phyloP scores from a whole-genome alignment of 108 stramenopile genomes.

The Bacterosira constricta region DNA sequence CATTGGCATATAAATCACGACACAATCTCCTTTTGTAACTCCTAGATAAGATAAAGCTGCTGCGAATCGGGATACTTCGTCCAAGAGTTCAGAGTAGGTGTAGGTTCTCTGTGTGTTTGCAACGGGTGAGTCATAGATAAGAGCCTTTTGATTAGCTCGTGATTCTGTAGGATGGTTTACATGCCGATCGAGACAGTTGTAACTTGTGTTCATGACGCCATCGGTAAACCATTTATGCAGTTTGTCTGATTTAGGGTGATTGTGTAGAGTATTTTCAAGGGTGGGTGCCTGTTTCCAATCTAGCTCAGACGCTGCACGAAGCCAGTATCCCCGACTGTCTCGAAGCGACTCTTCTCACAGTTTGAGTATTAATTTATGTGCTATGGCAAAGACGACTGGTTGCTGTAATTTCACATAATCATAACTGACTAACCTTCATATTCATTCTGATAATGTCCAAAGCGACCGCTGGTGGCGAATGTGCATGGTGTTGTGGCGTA shows the following conservation, averaged over 20 bases:
- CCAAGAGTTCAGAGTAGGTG: constrained; percentile 66
- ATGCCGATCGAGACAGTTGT: constrained; percentile 78
- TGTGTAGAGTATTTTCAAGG: constrained; percentile 2
- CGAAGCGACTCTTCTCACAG: background rate
- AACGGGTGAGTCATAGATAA: constrained; percentile 67
- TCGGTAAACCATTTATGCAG: constrained; percentile 54
- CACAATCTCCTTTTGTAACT: constrained; percentile 70
- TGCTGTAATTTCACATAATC: too few relatives aligned
- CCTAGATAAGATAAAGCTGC: constrained; percentile 54
- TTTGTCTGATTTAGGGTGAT: background rate
- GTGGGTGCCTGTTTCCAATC: background rate
- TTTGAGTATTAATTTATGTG: too few relatives aligned
- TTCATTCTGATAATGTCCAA: too few relatives aligned
- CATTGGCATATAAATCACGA: constrained; percentile 88
- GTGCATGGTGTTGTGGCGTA: too few relatives aligned
- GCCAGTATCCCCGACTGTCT: background rate
- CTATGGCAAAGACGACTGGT: too few relatives aligned
- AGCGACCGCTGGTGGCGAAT: too few relatives aligned
- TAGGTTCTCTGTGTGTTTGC: constrained; percentile 43
- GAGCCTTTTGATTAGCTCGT: constrained; percentile 56
- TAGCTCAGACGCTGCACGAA: constrained; percentile 1
- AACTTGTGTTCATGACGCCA: constrained; percentile 66
- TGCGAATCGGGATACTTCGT: constrained; percentile 60
- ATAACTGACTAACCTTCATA: too few relatives aligned
- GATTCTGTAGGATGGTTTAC: too few relatives aligned